Conservation (phyloP, 352 stramenopile species). For the Pythium angustatum region DNA sequence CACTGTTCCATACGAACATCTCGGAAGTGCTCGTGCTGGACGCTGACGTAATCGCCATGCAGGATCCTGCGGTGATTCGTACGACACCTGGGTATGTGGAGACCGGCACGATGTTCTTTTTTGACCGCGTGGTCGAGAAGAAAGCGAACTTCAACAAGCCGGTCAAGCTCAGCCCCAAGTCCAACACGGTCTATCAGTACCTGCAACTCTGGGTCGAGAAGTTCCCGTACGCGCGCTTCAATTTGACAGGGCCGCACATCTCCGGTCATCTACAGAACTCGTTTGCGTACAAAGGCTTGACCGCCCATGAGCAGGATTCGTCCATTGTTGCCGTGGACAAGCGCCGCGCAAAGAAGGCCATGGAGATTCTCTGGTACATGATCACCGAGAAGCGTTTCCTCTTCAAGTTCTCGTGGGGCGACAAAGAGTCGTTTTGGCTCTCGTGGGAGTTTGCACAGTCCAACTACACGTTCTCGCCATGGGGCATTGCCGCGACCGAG, state of each 20-base stretch:
- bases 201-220: slow-evolving; percentile 39
- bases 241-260: slow-evolving; percentile 25
- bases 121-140: slow-evolving; percentile 59
- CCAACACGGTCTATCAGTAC: slow-evolving; percentile 33
- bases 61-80: slow-evolving; percentile 45
- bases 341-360: slow-evolving; percentile 37
- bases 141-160: slow-evolving; percentile 54
- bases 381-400: slow-evolving; percentile 67
- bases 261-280: slow-evolving; percentile 40
- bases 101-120: slow-evolving; percentile 67
- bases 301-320: slow-evolving; percentile 69
- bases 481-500: slow-evolving; percentile 54
- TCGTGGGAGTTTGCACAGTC: slow-evolving; percentile 55
- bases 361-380: slow-evolving; percentile 69
- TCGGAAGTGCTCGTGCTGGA: slow-evolving; percentile 52
- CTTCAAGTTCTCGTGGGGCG: slow-evolving; percentile 64
- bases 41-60: slow-evolving; percentile 51
- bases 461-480: slow-evolving; percentile 68
- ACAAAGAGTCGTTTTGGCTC: slow-evolving; percentile 82
- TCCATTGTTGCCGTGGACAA: slow-evolving; percentile 78
- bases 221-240: slow-evolving; percentile 44
- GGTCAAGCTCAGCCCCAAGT: slow-evolving; percentile 30
- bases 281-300: slow-evolving; percentile 43
- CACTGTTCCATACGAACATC: slow-evolving; percentile 51
- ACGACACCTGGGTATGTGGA: slow-evolving; percentile 38